Conservation (phyloP, 805 yeast species). For the Saturnispora bothae region DNA sequence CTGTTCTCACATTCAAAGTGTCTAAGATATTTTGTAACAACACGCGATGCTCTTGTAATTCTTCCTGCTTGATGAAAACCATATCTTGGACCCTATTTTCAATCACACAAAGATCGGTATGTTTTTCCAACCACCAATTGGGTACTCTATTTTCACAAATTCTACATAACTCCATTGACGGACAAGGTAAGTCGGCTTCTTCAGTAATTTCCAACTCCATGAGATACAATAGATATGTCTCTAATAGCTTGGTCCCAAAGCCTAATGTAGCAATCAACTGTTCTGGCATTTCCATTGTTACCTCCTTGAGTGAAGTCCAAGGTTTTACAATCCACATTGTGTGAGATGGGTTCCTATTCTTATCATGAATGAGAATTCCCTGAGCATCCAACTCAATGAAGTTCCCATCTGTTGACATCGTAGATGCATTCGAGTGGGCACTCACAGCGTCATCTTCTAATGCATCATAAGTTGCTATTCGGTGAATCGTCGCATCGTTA, state of each 20-base stretch:
- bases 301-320: constrained; percentile 47
- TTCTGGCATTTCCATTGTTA: constrained; percentile 60
- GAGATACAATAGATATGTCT: constrained; percentile 55
- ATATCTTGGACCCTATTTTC: constrained; percentile 79
- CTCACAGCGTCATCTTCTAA: constrained; percentile 22
- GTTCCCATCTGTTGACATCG: constrained; percentile 47
- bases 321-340: constrained; percentile 93
- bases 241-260: constrained; percentile 79
- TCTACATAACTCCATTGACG: constrained; percentile 73
- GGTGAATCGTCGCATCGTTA: neutral
- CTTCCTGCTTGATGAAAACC: constrained; percentile 66
- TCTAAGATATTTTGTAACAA: constrained; percentile 37
- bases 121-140: constrained; percentile 93
- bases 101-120: constrained; percentile 74
- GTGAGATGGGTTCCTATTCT: constrained; percentile 53
- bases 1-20: constrained; percentile 21
- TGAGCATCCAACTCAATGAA: constrained; percentile 81
- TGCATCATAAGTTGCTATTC: neutral
- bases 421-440: constrained; percentile 21
- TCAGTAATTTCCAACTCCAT: constrained; percentile 56
- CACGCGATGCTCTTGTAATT: constrained; percentile 57
- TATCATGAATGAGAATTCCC: constrained; percentile 72
- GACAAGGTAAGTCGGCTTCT: constrained; percentile 61
- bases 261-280: constrained; percentile 70
- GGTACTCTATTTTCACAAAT: constrained; percentile 89